Evolutionary conservation across 164 flowering plant species (phyloP).

Genomic region (Tetrastigma voinierianum): DNA sequence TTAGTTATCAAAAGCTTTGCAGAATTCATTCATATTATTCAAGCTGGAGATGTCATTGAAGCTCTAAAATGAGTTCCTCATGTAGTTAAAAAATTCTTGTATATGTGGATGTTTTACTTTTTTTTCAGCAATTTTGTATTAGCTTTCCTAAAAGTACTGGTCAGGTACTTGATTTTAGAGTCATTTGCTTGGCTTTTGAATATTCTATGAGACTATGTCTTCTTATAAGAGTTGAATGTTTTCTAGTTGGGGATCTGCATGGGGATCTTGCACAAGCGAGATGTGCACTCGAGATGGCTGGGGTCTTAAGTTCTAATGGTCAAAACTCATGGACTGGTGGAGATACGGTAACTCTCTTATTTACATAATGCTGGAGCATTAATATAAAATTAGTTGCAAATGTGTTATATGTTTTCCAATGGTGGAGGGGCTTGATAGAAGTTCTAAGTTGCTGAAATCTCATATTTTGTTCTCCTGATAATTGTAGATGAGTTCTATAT

Average conservation of each 20-base stretch:
- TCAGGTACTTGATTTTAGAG: not conserved
- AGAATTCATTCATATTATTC: too few species aligned
- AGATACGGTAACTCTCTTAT: conserved; percentile 54
- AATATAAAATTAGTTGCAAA: too few species aligned
- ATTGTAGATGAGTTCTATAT: not conserved
- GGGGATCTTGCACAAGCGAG: conserved; percentile 85
- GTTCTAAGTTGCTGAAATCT: not conserved
- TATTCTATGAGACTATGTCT: too few species aligned
- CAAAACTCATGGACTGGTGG: conserved; percentile 80
- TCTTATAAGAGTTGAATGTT: conserved; percentile 7
- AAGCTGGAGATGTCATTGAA: too few species aligned
- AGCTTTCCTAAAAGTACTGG: too few species aligned
- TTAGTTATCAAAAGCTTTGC: too few species aligned
- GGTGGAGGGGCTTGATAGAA: not conserved
- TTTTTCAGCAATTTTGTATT: too few species aligned
- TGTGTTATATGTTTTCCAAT: too few species aligned
- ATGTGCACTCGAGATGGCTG: conserved; percentile 82
- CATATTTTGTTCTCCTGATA: not conserved
- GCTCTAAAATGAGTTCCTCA: too few species aligned
- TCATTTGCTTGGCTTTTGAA: not conserved
- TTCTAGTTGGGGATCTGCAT: conserved; percentile 91
- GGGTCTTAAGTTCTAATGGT: conserved; percentile 79
- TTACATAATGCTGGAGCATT: not conserved
- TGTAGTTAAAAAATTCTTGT: too few species aligned
- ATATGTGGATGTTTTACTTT: too few species aligned